Percentiles rank a stretch among this genome's conserved stretches.
These are phyloP conservation scores for Dictyostelium brefeldianum DNA, from an alignment of 78 protist species.

Conservation along the genomic window DNA sequence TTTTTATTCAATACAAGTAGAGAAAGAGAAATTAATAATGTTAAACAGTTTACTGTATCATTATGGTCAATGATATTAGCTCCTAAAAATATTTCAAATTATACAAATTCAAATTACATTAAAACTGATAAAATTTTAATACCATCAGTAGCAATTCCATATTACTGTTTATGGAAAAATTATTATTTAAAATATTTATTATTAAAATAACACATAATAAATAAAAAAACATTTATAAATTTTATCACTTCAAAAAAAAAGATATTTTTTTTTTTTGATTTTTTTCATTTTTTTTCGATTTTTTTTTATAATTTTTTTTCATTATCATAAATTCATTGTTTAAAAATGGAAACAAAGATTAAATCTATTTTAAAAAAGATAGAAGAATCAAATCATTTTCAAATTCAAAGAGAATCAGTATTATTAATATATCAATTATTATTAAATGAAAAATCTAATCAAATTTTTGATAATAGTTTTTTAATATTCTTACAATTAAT, in stretches of 20 bases:
- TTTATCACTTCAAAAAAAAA: no score
- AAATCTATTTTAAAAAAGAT: background rate
- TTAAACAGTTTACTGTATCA: background rate
- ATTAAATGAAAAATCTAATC: conserved; percentile 7
- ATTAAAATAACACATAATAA: background rate
- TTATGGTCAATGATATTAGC: conserved; percentile 3
- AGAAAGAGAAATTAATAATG: conserved; percentile 62
- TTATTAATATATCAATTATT: conserved; percentile 11
- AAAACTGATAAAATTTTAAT: background rate
- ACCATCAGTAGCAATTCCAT: conserved; percentile 7
- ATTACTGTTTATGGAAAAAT: background rate
- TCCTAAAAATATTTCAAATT: background rate
- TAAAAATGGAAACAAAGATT: conserved; percentile 18
- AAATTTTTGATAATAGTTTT: background rate
- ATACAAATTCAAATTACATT: background rate
- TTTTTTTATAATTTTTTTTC: background rate
- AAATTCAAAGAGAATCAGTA: conserved; percentile 26
- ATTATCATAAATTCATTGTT: background rate
- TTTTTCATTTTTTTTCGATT: background rate
- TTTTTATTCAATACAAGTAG: conserved; percentile 71
- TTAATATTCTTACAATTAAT: conserved; percentile 21
- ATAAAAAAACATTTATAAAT: background rate
- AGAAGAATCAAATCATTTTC: conserved; percentile 12
- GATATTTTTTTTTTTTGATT: background rate
- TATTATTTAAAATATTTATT: conserved; percentile 19